Evolutionary conservation across 1,284 basidiomycete genomes (phyloP).

Genomic region (Violaceomyces palustris): DNA sequence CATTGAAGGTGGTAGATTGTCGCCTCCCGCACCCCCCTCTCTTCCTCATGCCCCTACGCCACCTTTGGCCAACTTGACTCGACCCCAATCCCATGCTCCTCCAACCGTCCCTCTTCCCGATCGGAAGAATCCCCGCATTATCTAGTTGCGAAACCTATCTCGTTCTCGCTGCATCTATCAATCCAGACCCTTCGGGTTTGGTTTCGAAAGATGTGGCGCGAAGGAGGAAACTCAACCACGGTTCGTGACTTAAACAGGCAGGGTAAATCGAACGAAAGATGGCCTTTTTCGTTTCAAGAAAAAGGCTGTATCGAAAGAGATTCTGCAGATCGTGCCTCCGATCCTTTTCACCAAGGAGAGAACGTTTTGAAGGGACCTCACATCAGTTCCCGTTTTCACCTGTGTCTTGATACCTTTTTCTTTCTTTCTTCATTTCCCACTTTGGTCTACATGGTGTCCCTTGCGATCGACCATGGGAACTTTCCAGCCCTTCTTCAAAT

Average conservation of each 20-base stretch:
- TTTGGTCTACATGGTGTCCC: too few species aligned
- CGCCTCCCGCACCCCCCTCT: too few species aligned
- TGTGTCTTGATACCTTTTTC: too few species aligned
- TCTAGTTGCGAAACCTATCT: slow-evolving; percentile 28
- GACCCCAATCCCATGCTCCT: neutral
- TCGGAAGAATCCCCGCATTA: slow-evolving; percentile 11
- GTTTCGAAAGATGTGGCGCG: too few species aligned
- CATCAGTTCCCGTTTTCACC: slow-evolving; percentile 7
- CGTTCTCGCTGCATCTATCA: too few species aligned
- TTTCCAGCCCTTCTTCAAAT: too few species aligned
- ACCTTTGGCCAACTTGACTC: neutral
- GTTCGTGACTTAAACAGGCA: slow-evolving; percentile 40
- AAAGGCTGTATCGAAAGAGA: neutral
- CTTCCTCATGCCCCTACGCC: neutral
- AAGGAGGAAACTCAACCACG: slow-evolving; percentile 12
- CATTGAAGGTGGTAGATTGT: too few species aligned
- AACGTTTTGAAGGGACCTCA: slow-evolving; percentile 44
- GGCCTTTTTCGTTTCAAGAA: neutral
- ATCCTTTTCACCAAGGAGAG: slow-evolving; percentile 10
- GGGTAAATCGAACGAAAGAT: slow-evolving; percentile 15
- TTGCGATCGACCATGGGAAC: too few species aligned
- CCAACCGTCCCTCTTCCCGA: neutral
- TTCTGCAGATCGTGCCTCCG: slow-evolving; percentile 44
- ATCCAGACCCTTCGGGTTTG: too few species aligned
- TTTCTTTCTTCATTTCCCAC: too few species aligned